Conservation (phyloP, 345 rosid genomes). For the Boechera retrofracta region DNA sequence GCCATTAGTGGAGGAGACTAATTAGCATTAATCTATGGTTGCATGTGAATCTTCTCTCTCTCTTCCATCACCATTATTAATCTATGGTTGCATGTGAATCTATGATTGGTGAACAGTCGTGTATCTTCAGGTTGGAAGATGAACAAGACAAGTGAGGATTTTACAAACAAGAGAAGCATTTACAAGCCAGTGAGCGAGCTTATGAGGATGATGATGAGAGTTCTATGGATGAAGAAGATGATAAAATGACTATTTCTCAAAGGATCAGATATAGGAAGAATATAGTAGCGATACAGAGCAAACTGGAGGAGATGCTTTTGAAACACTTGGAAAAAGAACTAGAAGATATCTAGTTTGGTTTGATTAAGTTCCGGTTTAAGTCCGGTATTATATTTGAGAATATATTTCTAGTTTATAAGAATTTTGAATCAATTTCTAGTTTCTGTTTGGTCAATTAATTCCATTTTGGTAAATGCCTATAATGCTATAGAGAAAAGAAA, state of each 20-base stretch:
- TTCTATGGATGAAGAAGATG: slow-evolving; percentile 20
- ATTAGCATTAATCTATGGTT: too few species aligned
- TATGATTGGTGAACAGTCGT: background rate
- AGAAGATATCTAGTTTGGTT: slow-evolving; percentile 15
- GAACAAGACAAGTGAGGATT: background rate
- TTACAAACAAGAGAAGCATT: background rate
- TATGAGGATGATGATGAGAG: slow-evolving; percentile 6
- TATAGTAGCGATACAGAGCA: slow-evolving; percentile 3
- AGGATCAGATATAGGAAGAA: background rate
- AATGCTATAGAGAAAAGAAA: too few species aligned
- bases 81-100: too few species aligned
- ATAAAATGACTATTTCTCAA: slow-evolving; percentile 16
- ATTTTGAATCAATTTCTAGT: too few species aligned
- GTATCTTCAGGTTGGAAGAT: slow-evolving; percentile 13
- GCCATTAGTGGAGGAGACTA: too few species aligned
- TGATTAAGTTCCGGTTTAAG: too few species aligned
- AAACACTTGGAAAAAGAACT: slow-evolving; percentile 13
- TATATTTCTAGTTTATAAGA: too few species aligned
- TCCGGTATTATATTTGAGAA: too few species aligned
- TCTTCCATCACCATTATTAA: too few species aligned
- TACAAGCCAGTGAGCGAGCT: slow-evolving; percentile 17
- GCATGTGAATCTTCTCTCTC: too few species aligned
- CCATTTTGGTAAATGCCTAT: too few species aligned
- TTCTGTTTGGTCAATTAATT: too few species aligned
- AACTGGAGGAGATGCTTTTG: background rate